Base-by-base conservation (phyloP, 2,329 filamentous ascomycete genomes). In the Fusarium algeriense region DNA sequence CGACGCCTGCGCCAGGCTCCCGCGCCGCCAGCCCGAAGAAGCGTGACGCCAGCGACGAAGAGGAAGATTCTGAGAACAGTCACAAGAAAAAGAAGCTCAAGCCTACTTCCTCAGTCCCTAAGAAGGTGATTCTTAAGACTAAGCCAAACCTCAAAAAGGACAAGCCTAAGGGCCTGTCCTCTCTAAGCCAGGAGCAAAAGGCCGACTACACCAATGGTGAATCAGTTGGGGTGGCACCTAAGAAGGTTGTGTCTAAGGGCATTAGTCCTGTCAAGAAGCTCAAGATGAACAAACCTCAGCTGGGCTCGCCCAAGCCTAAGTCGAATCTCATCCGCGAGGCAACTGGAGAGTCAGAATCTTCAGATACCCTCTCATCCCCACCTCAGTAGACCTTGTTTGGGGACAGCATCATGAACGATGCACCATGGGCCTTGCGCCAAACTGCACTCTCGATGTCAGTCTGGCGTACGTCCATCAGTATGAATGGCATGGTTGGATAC, bases 21-120 rank as follows among this genome's bases (percentile, higher is more conserved):
- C 83, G 86, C 56, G 86, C 84, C 23, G 80, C 80, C 28, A 90
- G 87, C 69, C 88, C 87, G 7, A 84, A 85, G 73, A 90, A 90
- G 78, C 84, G 88, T 28, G 87, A 89, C 57, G 84, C 81, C 45
- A 87, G 87, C 67, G 85, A 88, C 52, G 87, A 89, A 30, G 87
- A 87, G 46, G 86, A 84, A 32, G 85, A 86, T 30, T 85, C 85
- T 19, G 86, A 87, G 64, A 80, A 83, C 34, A 81, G 79, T 60
- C 84, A 74, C 79, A 89, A 88, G 82, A 90, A 89, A 82, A 89
- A 89, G 83, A 88, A 86, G 79, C 74, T 85, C 64, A 89, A 89
- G 80, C 78, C 83, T 26, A 60, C 56, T 15, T 50, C 66, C 28
- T 61, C 74, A 66, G 75, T 79, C 49, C 82, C 85, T 44, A 89